Evolutionary conservation across 202 grass and related monocot genomes (phyloP), one percentile per base, ranked within the genome.

Genomic region (Hordeum pubiflorum): DNA sequence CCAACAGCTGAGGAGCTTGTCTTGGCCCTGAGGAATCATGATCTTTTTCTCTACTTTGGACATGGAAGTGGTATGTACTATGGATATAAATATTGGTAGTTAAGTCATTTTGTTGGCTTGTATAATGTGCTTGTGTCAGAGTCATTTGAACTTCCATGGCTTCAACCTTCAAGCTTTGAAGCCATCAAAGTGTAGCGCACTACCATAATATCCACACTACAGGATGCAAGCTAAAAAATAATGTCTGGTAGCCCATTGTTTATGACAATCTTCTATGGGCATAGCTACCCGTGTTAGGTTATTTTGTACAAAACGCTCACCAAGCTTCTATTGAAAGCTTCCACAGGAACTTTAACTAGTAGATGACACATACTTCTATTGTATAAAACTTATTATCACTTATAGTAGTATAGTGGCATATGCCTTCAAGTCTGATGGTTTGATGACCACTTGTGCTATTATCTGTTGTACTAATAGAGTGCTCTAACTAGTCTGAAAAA

Each of bases 31-130:
- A 88, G 41, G 61, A 93, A 82, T 79, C 88, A 92, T 88, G 92
- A 98, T 60, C 85, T 98, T 72, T 95, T 91, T 66, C 74, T 98
- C 9, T 98, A 95, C 54, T 93, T 98, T 63, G 96, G 96, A 39
- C 96, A 98, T 91, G 96, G 96, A 76, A 98, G 86, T 71, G 92
- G 92, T 98, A 93, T 75, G 89, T 56, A 36, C 39, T 80, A 29
- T 69, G n/a, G 3, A 72, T 46, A 81, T 70, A 41, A 6, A 48
- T 6, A 82, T 57, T 82, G 56, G 58, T 69, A 18, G 5, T 31
- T 61, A 40, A 11, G 2, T 75, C 46, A 75, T 56, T 80, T 84
- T 21, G 2, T 62, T 76, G 21, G 39, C 6, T 5, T 78, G 1
- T 43, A 64, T 72, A 17, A n/a, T 73, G 9, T 55, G 26, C 44